phyloP scores from a whole-genome alignment of 441 rosid genomes.

The Populus hybrid region DNA sequence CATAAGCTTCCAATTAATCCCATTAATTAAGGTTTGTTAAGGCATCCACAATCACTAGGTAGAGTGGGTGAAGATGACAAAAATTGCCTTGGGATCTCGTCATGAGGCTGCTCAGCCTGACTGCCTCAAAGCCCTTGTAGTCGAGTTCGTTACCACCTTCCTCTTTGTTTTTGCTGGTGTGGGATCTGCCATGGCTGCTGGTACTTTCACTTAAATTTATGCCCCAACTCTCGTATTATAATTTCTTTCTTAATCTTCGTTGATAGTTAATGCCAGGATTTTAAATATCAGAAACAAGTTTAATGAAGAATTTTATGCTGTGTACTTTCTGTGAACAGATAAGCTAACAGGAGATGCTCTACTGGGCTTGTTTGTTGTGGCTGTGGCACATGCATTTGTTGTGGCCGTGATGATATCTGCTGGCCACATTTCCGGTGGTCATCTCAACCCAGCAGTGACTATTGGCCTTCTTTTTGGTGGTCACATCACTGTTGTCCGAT shows the following conservation, averaged over 20 bases:
- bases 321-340: slow-evolving; percentile 30
- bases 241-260: background rate
- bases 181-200: slow-evolving; percentile 71
- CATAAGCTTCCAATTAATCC: background rate
- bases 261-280: background rate
- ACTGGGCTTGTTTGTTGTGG: slow-evolving; percentile 62
- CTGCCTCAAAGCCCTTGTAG: slow-evolving; percentile 69
- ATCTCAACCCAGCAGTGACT: slow-evolving; percentile 87
- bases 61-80: slow-evolving; percentile 38
- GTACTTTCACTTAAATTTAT: slow-evolving; percentile 24
- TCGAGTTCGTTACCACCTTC: slow-evolving; percentile 81
- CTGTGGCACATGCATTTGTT: slow-evolving; percentile 77
- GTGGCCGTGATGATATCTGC: slow-evolving; percentile 82
- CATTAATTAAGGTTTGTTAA: background rate
- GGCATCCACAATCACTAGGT: background rate
- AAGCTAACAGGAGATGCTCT: slow-evolving; percentile 42
- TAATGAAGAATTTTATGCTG: too few species aligned
- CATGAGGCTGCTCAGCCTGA: slow-evolving; percentile 61
- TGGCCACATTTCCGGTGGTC: slow-evolving; percentile 92
- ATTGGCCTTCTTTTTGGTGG: slow-evolving; percentile 76
- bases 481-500: slow-evolving; percentile 71
- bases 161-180: slow-evolving; percentile 80
- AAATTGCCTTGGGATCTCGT: slow-evolving; percentile 57
- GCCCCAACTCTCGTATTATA: background rate
- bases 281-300: too few species aligned